Evolutionary conservation across 148 eudicot species (phyloP), one percentile per base, ranked within the genome.

Genomic region (Chenopodium formosanum): DNA sequence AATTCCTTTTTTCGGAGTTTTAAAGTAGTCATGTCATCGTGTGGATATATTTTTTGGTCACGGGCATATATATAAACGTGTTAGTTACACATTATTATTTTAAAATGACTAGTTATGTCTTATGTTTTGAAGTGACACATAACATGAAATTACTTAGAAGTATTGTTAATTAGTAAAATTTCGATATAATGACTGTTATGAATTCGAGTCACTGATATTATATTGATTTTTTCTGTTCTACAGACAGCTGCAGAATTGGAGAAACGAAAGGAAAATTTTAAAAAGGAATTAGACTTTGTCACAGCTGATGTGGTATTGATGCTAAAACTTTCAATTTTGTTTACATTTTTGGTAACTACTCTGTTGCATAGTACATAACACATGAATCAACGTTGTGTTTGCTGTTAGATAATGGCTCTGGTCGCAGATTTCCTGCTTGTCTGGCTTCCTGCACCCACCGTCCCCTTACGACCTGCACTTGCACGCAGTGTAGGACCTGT

Each of bases 391-490:
- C 25, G 14, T 71, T 48, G 76, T 64, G 70, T 81, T 79, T 85
- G 74, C 69, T 86, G 80, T 87, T 85, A 94, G 98, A 90, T 94
- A 73, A 94, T 94, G 98, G 98, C 98, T 81, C 88, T 94, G 73
- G 89, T 94, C 90, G 98, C 98, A 84, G 98, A 94, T 88, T 94
- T 94, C 85, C 90, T 94, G 97, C 91, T 94, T 44, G 98, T 94
- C 32, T 94, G 95, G 94, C 92, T 94, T 82, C 98, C 98, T 78
- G 98, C 98, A 68, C 98, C 98, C 31, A 94, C 98, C 17, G 88
- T 94, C 78, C 88, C 97, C 69, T 93, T 94, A 58, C 91, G 97
- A 64, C 90, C 93, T 62, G 83, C 98, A 82, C 91, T 92, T 63
- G 90, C 94, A 44, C 27, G 84, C 44, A 85, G 85, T 65, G 94